Conservation (phyloP, 495 filamentous ascomycete genomes). For the Penicillium maclennaniae region DNA sequence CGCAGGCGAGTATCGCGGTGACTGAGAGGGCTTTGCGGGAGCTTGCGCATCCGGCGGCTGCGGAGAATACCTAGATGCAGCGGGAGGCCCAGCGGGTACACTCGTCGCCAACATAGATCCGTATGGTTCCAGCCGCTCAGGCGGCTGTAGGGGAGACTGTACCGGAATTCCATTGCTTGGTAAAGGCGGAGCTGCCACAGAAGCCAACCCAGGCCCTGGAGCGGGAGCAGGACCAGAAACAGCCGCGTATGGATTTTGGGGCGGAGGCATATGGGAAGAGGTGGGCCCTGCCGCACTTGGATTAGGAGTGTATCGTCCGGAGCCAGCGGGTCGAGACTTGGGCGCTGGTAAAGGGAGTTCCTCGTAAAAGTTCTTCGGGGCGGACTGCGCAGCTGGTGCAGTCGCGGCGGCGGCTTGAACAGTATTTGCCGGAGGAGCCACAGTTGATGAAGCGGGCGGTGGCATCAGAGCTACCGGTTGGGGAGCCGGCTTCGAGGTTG, state of each 20-base stretch:
- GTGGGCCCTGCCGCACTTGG: conserved; percentile 18
- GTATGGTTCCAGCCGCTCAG: conserved; percentile 63
- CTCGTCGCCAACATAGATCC: conserved; percentile 38
- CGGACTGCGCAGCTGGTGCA: conserved; percentile 24
- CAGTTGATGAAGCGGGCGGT: conserved; percentile 27
- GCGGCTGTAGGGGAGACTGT: conserved; percentile 44
- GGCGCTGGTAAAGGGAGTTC: conserved; percentile 70
- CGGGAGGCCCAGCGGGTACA: conserved; percentile 34
- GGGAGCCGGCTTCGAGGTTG: conserved; percentile 31
- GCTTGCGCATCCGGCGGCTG: conserved; percentile 32
- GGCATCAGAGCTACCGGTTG: conserved; percentile 33
- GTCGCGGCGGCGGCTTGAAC: conserved; percentile 22
- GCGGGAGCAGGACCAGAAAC: neutral
- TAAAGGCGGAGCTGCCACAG: conserved; percentile 1
- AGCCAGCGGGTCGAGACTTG: conserved; percentile 44
- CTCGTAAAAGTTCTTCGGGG: conserved; percentile 74
- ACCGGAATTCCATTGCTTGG: neutral
- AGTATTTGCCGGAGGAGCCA: conserved; percentile 25
- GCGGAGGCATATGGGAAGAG: conserved; percentile 6
- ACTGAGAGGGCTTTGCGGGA: conserved; percentile 30
- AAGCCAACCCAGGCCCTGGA: neutral
- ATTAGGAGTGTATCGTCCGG: conserved; percentile 52
- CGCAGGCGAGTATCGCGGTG: conserved; percentile 39
- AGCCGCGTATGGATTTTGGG: conserved; percentile 6
- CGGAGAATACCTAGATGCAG: conserved; percentile 40